Conservation (phyloP, 1,284 basidiomycete species). For the Ceratobasidium sp. region DNA sequence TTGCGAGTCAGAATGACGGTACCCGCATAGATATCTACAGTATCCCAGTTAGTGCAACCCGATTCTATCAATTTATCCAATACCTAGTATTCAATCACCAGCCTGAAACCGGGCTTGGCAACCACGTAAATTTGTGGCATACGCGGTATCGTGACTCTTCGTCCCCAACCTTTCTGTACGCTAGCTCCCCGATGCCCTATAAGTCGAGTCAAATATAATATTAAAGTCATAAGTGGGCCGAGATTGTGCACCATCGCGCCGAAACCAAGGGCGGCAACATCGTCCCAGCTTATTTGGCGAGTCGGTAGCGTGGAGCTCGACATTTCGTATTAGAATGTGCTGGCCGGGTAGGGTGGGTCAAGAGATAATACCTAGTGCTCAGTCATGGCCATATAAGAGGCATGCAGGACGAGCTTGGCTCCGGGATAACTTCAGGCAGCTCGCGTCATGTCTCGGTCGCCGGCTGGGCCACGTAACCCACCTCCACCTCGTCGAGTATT, state of each 20-base stretch:
- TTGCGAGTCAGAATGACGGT: not conserved
- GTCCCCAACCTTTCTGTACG: constrained; percentile 11
- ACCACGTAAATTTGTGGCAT: too few species aligned
- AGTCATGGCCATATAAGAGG: too few species aligned
- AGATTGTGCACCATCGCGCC: constrained; percentile 32
- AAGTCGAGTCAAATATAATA: not conserved
- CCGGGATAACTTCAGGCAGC: not conserved
- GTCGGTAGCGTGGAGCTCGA: constrained; percentile 28
- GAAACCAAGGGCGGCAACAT: constrained; percentile 38
- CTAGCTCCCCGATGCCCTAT: constrained; percentile 28
- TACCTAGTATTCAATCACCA: too few species aligned
- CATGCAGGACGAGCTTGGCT: too few species aligned
- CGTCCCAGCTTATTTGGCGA: constrained; percentile 20
- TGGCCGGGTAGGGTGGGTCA: too few species aligned
- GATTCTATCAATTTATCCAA: constrained; percentile 32
- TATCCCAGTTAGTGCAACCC: constrained; percentile 41
- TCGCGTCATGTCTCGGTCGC: constrained; percentile 41
- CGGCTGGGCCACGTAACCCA: not conserved
- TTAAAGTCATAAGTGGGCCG: not conserved
- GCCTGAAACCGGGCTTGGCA: too few species aligned
- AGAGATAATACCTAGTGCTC: too few species aligned
- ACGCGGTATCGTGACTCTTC: constrained; percentile 35
- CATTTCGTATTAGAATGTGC: not conserved
- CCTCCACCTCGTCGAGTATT: not conserved
- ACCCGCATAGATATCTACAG: constrained; percentile 22